Evolutionary conservation across 345 rosid species (phyloP), one percentile per base, ranked within the genome.

Genomic region (Citrus medica): DNA sequence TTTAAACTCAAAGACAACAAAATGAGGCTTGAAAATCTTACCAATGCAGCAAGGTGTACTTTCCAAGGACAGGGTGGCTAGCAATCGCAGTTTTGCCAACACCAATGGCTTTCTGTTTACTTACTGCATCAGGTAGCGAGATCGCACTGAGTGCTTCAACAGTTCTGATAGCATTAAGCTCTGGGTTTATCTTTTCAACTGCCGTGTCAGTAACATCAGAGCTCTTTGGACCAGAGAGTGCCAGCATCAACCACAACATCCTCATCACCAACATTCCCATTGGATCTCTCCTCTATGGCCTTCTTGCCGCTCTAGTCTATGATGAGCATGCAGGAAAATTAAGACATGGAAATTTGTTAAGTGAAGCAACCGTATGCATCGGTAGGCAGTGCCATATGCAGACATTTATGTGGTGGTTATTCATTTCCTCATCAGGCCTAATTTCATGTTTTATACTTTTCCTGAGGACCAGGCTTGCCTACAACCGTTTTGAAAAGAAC

Each of bases 201-300:
- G 94, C 98, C 0, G 96, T 94, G 8, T 90, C 97, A 16, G 83
- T 94, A 76, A 94, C 98, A 10, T 91, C 96, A 0, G 98, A 94
- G 76, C 92, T 94, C 35, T 94, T 94, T 58, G 96, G 98, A 42
- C 91, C 92, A 4, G 89, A 90, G 66, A 94, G 92, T 33, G 89
- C 79, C 5, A 88, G 94, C n/a, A 89, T 94, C 71, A 92, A 94
- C 87, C 97, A 92, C 83, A 94, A 94, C 88, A 90, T 94, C 74
- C 94, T 94, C 79, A 91, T 91, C 65, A 94, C 96, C 77, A 94
- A 94, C 87, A 91, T 94, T 74, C 98, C 97, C 2, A 74, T 94
- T n/a, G 97, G 98, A 65, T 94, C 98, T 0, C 84, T 92, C 65
- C 70, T 94, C 32, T 94, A 90, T 7, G 96, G 97, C 56, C 86